A percentile compares a stretch with the other conserved stretches of the same genome.
Evolutionary conservation across 1,284 basidiomycete genomes (phyloP).

Genomic region (Ustilago vetiveriae): DNA sequence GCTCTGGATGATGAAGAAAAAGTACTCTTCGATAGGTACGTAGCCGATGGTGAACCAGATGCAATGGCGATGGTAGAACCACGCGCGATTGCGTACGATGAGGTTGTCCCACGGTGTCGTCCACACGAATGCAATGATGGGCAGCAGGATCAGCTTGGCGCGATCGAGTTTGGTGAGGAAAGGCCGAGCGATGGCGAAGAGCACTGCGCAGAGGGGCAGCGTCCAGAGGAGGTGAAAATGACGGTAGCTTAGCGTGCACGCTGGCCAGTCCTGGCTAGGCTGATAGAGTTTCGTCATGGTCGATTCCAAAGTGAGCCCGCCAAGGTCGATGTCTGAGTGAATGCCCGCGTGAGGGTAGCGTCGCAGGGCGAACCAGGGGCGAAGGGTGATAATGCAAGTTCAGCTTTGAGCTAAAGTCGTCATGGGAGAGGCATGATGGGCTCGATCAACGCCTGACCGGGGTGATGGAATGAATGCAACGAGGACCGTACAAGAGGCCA

Average conservation of each 20-base stretch:
- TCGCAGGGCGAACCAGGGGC: no score
- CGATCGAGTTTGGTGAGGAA: conserved; percentile 56
- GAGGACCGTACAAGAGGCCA: no score
- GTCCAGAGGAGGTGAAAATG: conserved; percentile 58
- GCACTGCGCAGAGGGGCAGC: conserved; percentile 45
- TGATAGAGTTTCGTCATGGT: conserved; percentile 15
- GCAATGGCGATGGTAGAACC: conserved; percentile 57
- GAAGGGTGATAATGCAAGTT: no score
- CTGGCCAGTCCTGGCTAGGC: conserved; percentile 30
- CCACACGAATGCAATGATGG: conserved; percentile 60
- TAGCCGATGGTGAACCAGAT: conserved; percentile 58
- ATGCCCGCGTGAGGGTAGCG: no score
- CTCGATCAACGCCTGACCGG: no score
- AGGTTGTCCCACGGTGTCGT: conserved; percentile 62
- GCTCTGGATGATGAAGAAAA: conserved; percentile 62
- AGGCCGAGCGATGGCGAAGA: conserved; percentile 45
- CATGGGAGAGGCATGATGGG: no score
- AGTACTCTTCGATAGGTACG: conserved; percentile 62
- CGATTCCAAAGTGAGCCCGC: no score
- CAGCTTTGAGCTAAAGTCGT: no score
- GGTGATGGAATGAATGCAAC: no score
- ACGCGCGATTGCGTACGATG: conserved; percentile 55
- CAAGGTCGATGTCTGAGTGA: no score
- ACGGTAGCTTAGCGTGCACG: conserved; percentile 55
- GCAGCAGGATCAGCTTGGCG: conserved; percentile 55